Base-by-base conservation (phyloP, 2,329 filamentous ascomycete species). In the Colletotrichum gloeosporioides region DNA sequence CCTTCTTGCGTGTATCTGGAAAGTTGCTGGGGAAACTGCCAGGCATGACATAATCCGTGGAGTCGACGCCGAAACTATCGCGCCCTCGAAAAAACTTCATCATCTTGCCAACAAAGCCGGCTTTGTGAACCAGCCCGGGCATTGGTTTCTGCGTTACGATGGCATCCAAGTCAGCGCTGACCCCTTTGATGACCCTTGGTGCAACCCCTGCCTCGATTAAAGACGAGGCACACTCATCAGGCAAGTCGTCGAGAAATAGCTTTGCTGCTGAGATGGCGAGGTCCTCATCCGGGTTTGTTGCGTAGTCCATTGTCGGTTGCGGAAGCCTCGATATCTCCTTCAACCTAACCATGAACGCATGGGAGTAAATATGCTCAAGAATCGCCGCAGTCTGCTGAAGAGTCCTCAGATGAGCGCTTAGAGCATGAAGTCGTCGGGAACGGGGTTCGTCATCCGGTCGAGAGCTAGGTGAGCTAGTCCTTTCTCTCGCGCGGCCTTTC, bases 321-420 rank as follows among this genome's bases (percentile, higher is more conserved):
- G 75, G 75, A 9, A 36, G 8, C 29, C 32, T 75, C 9, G 53
- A 77, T 7, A 49, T 64, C 32, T 62, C 44, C 36, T 66, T 77
- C 61, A 77, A 16, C 18, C 61, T 59, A 10, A 39, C 31, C n/a
- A 77, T 36, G 16, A 77, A 75, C 6, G 71, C 59, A 16, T 71
- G 36, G 8, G 76, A 77, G 57, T 77, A 77, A 16, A 77, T 44
- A 29, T 29, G 68, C 55, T 77, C 76, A n/a, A 77, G 34, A 6
- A 73, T 69, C 13, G 29, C 32, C 16, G 65, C 69, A 34, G 76
- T 69, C 27, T 71, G 69, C 29, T 59, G 74, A 31, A 76, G 69
- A 18, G 39, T 31, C 15, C 29, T 8, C 25, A 59, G 16, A 34
- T 71, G 63, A 16, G 55, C 36, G 9, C 66, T 49, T 34, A 75